These are phyloP conservation scores for Termitomyces bulborhizus DNA, from an alignment of 768 basidiomycete species.

Conservation along the genomic window DNA sequence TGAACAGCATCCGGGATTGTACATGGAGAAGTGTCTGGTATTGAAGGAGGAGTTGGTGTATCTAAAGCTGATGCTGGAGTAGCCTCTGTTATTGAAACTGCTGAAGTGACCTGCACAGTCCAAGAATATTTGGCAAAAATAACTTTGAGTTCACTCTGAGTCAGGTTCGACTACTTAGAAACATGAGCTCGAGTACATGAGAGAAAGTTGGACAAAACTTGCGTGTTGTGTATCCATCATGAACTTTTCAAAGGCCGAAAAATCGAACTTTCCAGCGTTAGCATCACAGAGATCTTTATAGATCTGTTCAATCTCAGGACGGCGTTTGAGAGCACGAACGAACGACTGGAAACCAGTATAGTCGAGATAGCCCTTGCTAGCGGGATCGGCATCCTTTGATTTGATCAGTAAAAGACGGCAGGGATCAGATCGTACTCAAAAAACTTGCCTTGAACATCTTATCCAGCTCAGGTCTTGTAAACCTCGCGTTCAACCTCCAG, in stretches of 20 bases:
- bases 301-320: conserved; percentile 73
- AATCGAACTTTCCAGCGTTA: conserved; percentile 32
- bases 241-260: conserved; percentile 37
- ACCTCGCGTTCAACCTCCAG: conserved; percentile 60
- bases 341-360: conserved; percentile 78
- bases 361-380: conserved; percentile 55
- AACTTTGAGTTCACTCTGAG: conserved; percentile 1
- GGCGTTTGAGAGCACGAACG: conserved; percentile 75
- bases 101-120: not conserved
- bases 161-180: not conserved
- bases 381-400: conserved; percentile 55
- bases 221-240: conserved; percentile 40
- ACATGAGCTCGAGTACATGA: not conserved
- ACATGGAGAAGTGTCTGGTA: not conserved
- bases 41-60: not conserved
- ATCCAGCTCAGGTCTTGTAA: conserved; percentile 44
- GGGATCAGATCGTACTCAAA: no score
- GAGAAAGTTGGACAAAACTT: not conserved
- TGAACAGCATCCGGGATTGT: not conserved
- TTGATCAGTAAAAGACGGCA: not conserved
- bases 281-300: conserved; percentile 34
- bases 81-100: conserved; percentile 13
- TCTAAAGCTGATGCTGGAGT: conserved; percentile 3
- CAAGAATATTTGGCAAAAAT: conserved; percentile 12
- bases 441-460: conserved; percentile 51